Conservation (phyloP, 1,284 basidiomycete species). For the Fomitopsis pinicola region DNA sequence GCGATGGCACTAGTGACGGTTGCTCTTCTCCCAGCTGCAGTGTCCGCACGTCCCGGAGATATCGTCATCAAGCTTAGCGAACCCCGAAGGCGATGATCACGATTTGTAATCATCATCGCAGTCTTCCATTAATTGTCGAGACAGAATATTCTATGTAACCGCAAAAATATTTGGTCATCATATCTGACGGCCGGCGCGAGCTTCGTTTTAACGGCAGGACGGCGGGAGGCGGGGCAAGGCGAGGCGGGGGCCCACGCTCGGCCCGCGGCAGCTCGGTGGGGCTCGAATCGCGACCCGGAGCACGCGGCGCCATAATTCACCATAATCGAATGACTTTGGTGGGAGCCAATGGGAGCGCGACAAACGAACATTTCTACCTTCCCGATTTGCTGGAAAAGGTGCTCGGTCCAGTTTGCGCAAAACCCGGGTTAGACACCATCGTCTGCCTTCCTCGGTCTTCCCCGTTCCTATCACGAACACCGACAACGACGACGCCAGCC, state of each 20-base stretch:
- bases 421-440: neutral
- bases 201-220: no score
- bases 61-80: neutral
- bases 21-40: neutral
- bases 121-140: neutral
- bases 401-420: neutral
- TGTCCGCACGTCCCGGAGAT: neutral
- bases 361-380: neutral
- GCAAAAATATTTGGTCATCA: no score
- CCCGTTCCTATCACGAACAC: constrained; percentile 5
- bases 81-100: neutral
- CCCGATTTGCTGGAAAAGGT: neutral
- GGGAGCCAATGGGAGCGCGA: constrained; percentile 20
- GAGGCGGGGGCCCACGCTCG: neutral
- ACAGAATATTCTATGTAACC: no score
- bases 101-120: neutral
- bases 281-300: neutral
- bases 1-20: no score
- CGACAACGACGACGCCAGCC: constrained; percentile 10
- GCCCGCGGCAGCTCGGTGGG: neutral
- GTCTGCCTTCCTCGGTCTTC: constrained; percentile 2
- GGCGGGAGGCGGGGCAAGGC: neutral
- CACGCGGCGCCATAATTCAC: neutral
- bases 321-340: constrained; percentile 23
- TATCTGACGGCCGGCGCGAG: no score